These are phyloP conservation scores for Dimocarpus longan DNA, from an alignment of 345 rosid species.

Conservation along the genomic window DNA sequence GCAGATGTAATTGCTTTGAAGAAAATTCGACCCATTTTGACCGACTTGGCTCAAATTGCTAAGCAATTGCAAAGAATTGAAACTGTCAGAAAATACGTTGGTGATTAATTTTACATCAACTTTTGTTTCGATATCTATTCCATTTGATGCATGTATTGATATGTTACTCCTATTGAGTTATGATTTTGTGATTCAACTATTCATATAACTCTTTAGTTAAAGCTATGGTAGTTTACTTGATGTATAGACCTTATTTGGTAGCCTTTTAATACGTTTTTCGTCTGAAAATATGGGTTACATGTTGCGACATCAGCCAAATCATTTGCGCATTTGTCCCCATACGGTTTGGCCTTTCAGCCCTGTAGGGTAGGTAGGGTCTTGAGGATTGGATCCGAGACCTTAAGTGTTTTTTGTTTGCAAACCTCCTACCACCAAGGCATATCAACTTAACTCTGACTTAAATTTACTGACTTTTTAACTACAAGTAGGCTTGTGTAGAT, in stretches of 20 bases:
- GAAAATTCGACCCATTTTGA: slow-evolving; percentile 30
- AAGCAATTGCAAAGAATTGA: slow-evolving; percentile 51
- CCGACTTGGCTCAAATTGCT: slow-evolving; percentile 44
- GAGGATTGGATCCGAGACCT: no score
- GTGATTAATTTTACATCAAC: slow-evolving; percentile 47
- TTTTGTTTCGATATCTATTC: not conserved
- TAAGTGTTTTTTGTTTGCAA: no score
- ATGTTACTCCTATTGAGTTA: not conserved
- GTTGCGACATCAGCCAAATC: no score
- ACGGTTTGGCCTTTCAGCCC: no score
- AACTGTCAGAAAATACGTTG: slow-evolving; percentile 42
- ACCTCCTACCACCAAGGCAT: no score
- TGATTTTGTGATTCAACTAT: not conserved
- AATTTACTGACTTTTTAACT: no score
- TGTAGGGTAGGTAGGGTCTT: no score
- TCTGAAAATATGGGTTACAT: no score
- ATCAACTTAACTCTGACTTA: no score
- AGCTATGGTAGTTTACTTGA: not conserved
- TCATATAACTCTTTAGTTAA: not conserved
- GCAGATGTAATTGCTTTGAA: slow-evolving; percentile 46
- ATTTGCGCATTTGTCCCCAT: no score
- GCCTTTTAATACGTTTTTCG: no score
- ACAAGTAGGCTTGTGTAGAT: not conserved
- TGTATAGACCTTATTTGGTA: no score
- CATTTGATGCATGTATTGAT: not conserved